Evolutionary conservation across 169 alveolate species (phyloP).

Genomic region (Plasmodium gonderi): DNA sequence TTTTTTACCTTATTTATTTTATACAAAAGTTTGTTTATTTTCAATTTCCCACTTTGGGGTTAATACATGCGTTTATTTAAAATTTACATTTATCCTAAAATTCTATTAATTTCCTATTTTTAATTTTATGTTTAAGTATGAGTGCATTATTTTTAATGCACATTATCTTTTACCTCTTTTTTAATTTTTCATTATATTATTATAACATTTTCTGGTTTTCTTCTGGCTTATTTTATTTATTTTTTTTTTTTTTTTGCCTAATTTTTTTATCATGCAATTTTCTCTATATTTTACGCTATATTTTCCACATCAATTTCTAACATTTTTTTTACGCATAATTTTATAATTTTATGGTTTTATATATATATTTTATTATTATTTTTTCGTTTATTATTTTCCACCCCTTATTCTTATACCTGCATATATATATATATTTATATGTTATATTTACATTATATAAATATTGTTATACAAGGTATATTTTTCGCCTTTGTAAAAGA

Average conservation of each 20-base stretch:
- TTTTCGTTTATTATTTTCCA: neutral
- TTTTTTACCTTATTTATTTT: neutral
- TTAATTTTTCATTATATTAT: neutral
- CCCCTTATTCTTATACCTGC: neutral
- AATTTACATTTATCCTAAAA: neutral
- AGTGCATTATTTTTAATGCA: neutral
- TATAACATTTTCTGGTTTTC: neutral
- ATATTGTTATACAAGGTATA: neutral
- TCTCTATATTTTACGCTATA: neutral
- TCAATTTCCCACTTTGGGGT: neutral
- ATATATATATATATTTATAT: no score
- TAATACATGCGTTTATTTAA: neutral
- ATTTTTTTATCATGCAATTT: neutral
- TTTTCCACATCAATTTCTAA: neutral
- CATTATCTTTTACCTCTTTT: neutral
- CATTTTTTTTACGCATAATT: neutral
- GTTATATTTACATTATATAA: neutral
- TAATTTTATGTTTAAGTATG: neutral
- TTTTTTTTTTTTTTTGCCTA: neutral
- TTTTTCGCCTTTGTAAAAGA: neutral
- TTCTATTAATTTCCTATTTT: neutral
- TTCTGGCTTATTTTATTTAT: neutral
- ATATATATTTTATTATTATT: neutral
- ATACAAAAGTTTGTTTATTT: neutral
- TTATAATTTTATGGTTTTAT: neutral